Conservation (phyloP, 495 filamentous ascomycete species). For the Podospora australis region DNA sequence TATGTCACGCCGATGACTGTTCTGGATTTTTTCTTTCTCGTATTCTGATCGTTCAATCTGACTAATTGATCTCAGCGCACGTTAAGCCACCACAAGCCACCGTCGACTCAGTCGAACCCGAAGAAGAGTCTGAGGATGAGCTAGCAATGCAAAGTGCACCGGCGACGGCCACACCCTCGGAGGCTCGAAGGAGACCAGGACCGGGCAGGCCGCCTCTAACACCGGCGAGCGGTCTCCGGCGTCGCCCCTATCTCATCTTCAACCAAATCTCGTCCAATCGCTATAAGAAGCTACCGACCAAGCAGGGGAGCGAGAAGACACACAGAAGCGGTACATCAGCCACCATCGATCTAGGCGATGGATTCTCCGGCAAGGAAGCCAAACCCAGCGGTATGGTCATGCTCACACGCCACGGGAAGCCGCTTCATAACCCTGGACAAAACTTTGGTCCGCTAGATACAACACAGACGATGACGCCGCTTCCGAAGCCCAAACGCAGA, state of each 20-base stretch:
- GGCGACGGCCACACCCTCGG: too few relatives aligned
- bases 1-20: too few relatives aligned
- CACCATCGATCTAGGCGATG: constrained; percentile 15
- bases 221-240: constrained; percentile 5
- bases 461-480: constrained; percentile 8
- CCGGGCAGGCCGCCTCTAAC: constrained; percentile 6
- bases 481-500: background rate
- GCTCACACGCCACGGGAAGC: constrained; percentile 8
- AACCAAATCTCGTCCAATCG: constrained; percentile 11
- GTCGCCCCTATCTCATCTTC: constrained; percentile 18
- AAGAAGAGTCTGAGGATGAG: too few relatives aligned
- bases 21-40: too few relatives aligned
- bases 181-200: too few relatives aligned
- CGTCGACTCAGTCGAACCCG: too few relatives aligned
- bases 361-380: constrained; percentile 20
- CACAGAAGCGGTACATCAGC: background rate
- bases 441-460: constrained; percentile 13
- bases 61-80: too few relatives aligned
- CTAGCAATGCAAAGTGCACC: too few relatives aligned
- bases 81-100: too few relatives aligned
- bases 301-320: background rate
- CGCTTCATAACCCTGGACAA: background rate
- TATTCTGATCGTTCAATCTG: too few relatives aligned
- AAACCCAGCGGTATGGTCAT: constrained; percentile 14
- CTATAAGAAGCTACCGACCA: constrained; percentile 14